Base-by-base conservation (phyloP, 106 monocot genomes). In the Posidonia australis region DNA sequence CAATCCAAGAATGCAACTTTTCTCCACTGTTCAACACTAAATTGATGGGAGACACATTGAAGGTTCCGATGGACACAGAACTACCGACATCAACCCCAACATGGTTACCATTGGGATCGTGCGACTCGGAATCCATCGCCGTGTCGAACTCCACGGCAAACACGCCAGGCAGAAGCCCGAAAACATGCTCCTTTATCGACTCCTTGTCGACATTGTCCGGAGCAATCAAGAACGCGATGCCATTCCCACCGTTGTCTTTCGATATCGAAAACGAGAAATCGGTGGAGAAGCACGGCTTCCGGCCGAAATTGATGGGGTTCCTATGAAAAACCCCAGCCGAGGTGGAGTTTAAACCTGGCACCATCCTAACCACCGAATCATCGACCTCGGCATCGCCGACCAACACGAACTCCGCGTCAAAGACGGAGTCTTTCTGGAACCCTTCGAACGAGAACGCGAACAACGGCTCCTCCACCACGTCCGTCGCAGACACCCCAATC, bases 1-100 rank as follows among this genome's bases (percentile, higher is more conserved):
- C 90, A 7, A 96, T 74, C 86, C 86, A 90, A 17, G 82, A 74
- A 43, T 78, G 78, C 62, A 90, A 19, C 78, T 75, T 80, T 17
- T 70, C 46, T 0, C 76, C 70, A 14, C 74, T 49, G 72, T 11
- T 66, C 51, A 84, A n/a, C 19, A 64, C 21, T 49, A 72, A 11
- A 30, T 58, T n/a, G 27, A 10, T 14, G 20, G 48, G 25, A 17
- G 72, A 76, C 28, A 79, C 63, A 25, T 82, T 68, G 49, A 69
- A 72, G 41, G 70, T 74, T 56, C 65, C 58, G 24, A 64, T 53
- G 7, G 70, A 67, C 25, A 72, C 21, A 10, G 63, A 32, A 14
- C 74, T 58, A 17, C 82, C 82, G 5, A 87, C 51, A 43, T 51
- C 65, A 9, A 86, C 62, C 7, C 64, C 73, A 10, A 86, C 31